Evolutionary conservation across 192 early-diverging fungal genomes (phyloP), one percentile per base, ranked within the genome.

Genomic region (Podila epicladia): DNA sequence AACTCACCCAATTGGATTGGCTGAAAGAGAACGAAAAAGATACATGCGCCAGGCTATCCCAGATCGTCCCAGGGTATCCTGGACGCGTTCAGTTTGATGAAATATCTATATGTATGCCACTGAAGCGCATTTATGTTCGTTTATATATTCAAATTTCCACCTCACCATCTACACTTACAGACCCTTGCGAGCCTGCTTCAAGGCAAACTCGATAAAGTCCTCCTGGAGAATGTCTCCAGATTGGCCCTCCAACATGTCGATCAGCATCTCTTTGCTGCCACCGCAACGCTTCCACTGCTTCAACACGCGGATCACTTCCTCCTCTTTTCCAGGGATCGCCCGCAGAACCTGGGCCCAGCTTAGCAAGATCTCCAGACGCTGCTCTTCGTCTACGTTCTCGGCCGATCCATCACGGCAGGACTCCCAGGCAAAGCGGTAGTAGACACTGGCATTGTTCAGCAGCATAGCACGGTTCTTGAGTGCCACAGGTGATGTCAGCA

Each of bases 381-480:
- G 73, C 0, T 83, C 83, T 74, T 84, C 83, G 24, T 85, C 85
- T 29, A 88, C 74, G 65, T 76, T 84, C 12, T 82, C 87, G 20
- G 72, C 64, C 0, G 82, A 51, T n/a, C 76, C 62, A 24, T 84
- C 84, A 50, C 73, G 62, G 67, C 87, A 80, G 0, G 75, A 69
- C 62, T 89, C 85, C 48, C 87, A 79, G 4, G 84, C 86, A 9
- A 82, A 83, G 31, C 86, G 84, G 38, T 83, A 89, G 63, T 85
- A 87, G 41, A 86, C 83, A 28, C 82, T 77, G n/a, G 84, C 85
- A 71, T 87, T 87, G 45, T 86, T 87, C 60, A 87, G 28, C 65
- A 87, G 59, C 72, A 86, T 83, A 9, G 62, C 31, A 26, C 84
- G 73, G 71, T 89, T 86, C 49, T 77, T 73, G 62, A 84, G 62